These are phyloP conservation scores for Lyophyllum decastes DNA, from an alignment of 768 basidiomycete genomes.

Conservation along the genomic window DNA sequence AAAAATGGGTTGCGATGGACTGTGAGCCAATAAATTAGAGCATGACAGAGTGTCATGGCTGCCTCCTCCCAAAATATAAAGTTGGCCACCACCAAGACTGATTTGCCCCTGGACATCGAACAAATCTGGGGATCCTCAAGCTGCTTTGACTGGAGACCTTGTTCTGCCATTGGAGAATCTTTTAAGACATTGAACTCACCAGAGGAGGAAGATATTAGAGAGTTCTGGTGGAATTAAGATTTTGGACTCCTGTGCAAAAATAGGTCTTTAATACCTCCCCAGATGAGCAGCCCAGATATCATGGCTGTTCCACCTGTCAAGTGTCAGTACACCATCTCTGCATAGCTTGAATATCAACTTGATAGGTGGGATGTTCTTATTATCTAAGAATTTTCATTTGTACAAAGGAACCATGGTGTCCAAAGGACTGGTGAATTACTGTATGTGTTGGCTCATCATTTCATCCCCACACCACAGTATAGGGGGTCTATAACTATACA, in stretches of 20 bases:
- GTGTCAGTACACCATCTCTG: neutral
- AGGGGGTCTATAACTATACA: too few species aligned
- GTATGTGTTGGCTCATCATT: too few species aligned
- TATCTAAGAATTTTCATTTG: neutral
- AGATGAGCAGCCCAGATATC: neutral
- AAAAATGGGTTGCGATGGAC: too few species aligned
- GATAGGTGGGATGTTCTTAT: neutral
- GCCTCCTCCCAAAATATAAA: too few species aligned
- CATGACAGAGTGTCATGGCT: too few species aligned
- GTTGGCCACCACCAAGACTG: neutral
- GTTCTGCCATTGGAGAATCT: neutral
- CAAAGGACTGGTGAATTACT: slow-evolving; percentile 9
- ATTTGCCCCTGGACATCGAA: neutral
- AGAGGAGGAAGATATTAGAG: neutral
- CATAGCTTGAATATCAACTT: neutral
- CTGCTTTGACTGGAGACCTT: neutral
- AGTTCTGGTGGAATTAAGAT: neutral
- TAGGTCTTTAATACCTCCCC: neutral
- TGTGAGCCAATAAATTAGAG: too few species aligned
- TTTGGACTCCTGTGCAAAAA: neutral
- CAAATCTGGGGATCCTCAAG: neutral
- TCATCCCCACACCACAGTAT: too few species aligned
- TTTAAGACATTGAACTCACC: too few species aligned
- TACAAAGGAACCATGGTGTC: slow-evolving; percentile 9
- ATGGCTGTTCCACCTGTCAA: neutral